These are phyloP conservation scores for Claviceps sorghi DNA, from an alignment of 2,329 filamentous ascomycete species.

Conservation along the genomic window DNA sequence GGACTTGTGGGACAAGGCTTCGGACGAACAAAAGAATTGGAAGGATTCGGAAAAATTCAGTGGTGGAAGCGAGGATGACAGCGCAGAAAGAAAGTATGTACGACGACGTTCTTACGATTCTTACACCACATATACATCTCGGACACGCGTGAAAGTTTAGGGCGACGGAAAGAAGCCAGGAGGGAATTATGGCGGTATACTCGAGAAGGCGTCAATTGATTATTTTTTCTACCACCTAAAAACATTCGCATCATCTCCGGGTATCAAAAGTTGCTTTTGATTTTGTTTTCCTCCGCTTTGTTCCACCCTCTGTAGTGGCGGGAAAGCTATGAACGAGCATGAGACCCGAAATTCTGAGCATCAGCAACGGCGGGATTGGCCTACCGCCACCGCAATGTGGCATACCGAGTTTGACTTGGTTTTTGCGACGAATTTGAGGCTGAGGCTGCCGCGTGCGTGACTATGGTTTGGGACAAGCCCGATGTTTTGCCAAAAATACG, in stretches of 20 bases:
- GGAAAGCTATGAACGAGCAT: background rate
- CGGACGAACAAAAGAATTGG: background rate
- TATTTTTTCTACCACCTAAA: background rate
- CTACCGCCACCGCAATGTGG: too few relatives aligned
- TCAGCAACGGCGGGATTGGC: too few relatives aligned
- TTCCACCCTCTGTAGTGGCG: background rate
- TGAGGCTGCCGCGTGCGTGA: too few relatives aligned
- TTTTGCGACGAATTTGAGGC: too few relatives aligned
- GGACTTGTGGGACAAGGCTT: background rate
- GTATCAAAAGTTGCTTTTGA: too few relatives aligned
- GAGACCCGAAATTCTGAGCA: background rate
- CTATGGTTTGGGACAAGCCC: too few relatives aligned
- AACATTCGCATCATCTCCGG: background rate
- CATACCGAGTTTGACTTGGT: too few relatives aligned
- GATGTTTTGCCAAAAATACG: too few relatives aligned
- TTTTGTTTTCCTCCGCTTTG: too few relatives aligned
- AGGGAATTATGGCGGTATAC: background rate
- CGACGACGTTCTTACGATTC: background rate
- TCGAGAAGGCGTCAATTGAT: background rate
- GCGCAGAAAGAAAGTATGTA: background rate
- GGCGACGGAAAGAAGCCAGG: background rate
- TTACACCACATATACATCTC: background rate
- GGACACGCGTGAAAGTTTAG: background rate
- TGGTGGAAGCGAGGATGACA: background rate
- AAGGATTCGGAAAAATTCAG: background rate